Conservation (phyloP, 257 asterid species). For the Pogostemon cablin region DNA sequence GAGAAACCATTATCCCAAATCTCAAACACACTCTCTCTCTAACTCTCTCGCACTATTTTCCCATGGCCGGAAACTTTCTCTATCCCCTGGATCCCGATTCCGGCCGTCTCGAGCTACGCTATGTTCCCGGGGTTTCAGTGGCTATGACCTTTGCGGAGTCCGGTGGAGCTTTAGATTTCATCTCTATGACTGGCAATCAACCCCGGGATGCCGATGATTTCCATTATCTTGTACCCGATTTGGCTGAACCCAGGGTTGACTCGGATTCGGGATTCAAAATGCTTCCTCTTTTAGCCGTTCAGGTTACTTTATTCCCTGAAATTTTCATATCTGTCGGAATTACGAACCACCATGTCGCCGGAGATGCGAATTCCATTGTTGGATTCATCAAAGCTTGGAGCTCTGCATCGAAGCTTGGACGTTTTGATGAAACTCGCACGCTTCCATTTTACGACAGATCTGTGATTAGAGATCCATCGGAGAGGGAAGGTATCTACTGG, state of each 20-base stretch:
- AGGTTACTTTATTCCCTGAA: slow-evolving; percentile 45
- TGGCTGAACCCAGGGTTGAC: slow-evolving; percentile 31
- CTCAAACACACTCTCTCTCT: slow-evolving; percentile 39
- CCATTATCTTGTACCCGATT: slow-evolving; percentile 29
- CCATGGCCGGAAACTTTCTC: slow-evolving; percentile 42
- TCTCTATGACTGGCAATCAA: slow-evolving; percentile 33
- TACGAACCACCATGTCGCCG: slow-evolving; percentile 41
- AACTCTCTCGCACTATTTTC: slow-evolving; percentile 42
- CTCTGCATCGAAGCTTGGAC: slow-evolving; percentile 28
- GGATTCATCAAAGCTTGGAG: slow-evolving; percentile 38
- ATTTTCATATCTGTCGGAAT: slow-evolving; percentile 44
- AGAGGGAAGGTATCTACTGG: no score
- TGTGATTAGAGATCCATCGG: slow-evolving; percentile 35
- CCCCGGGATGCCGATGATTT: slow-evolving; percentile 33
- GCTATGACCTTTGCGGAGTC: slow-evolving; percentile 35
- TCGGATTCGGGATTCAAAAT: not conserved
- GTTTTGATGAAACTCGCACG: not conserved
- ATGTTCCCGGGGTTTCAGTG: slow-evolving; percentile 39
- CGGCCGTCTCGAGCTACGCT: slow-evolving; percentile 37
- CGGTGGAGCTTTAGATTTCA: slow-evolving; percentile 30
- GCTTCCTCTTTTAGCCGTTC: slow-evolving; percentile 41
- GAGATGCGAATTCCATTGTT: slow-evolving; percentile 52
- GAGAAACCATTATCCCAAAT: slow-evolving; percentile 38
- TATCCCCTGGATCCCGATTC: slow-evolving; percentile 26
- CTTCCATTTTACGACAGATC: slow-evolving; percentile 54